Evolutionary conservation across 2,329 filamentous ascomycete genomes (phyloP), one percentile per base, ranked within the genome.

Genomic region (Nemania bipapillata): DNA sequence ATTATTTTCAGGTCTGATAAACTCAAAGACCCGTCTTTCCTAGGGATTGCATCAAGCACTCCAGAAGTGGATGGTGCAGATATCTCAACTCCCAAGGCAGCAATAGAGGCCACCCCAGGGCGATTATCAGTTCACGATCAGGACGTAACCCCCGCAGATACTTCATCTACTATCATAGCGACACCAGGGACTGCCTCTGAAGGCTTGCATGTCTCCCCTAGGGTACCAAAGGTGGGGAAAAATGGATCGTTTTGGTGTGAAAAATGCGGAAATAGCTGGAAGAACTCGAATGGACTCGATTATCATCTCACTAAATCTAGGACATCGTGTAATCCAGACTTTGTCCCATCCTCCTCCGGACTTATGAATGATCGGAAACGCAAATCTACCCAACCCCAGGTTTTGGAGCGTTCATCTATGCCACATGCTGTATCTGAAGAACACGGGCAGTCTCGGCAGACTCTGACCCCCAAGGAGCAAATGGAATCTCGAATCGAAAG

Each of bases 251-350:
- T 79, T 73, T 79, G 77, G 22, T 89, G 87, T 69, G 82, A 86
- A 9, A 85, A 83, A 50, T 89, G 87, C 66, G 83, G 83, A 9
- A 83, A 82, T 2, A 79, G 77, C 11, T 89, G 86, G 86, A 88
- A 88, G 75, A 89, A 89, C 59, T 81, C 85, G 37, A 80, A 86
- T 53, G 87, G 87, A 0, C 79, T 89, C 17, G 86, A 87, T 58
- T 89, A 89, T 73, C 87, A 89, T 69, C 77, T 85, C 15, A 84
- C 83, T 37, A 89, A 88, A 72, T 86, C 87, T 0, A 80, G 80
- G 66, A 85, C 84, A 3, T 24, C 81, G 15, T 89, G 87, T 73
- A 89, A 89, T 71, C 83, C 86, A 1, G 75, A 76, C 63, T 85
- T 80, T 55, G 76, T 81, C 17, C 77, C 80, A 26, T 67, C 70